These are phyloP conservation scores for Beauveria australis DNA, from an alignment of 2,329 filamentous ascomycete genomes.

Conservation along the genomic window DNA sequence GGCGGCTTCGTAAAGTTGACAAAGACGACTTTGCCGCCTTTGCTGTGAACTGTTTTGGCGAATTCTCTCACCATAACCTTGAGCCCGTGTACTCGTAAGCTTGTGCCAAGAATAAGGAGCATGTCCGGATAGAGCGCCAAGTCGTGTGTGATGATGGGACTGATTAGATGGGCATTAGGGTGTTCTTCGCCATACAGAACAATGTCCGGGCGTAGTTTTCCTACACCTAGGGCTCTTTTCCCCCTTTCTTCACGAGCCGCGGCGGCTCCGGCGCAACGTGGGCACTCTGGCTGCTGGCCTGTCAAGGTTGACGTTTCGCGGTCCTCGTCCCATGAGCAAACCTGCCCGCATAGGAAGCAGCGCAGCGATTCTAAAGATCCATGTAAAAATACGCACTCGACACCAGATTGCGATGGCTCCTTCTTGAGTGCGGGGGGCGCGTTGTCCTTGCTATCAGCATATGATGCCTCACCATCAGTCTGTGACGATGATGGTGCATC, in stretches of 20 bases:
- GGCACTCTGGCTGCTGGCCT: constrained; percentile 59
- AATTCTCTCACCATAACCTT: constrained; percentile 66
- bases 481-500: constrained; percentile 1
- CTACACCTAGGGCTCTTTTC: constrained; percentile 58
- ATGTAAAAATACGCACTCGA: constrained; percentile 63
- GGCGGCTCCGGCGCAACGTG: constrained; percentile 55
- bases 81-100: constrained; percentile 61
- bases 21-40: constrained; percentile 61
- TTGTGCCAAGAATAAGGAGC: constrained; percentile 63
- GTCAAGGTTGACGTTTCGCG: constrained; percentile 49
- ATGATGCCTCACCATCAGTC: constrained; percentile 15
- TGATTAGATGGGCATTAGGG: constrained; percentile 59
- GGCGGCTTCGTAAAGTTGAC: constrained; percentile 66
- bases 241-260: constrained; percentile 55
- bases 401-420: constrained; percentile 32
- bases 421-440: constrained; percentile 14
- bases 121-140: constrained; percentile 56
- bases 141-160: constrained; percentile 60
- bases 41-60: constrained; percentile 60
- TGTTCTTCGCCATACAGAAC: constrained; percentile 70
- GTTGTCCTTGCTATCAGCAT: constrained; percentile 15
- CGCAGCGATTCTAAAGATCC: constrained; percentile 58
- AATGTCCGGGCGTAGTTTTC: constrained; percentile 62
- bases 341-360: constrained; percentile 53
- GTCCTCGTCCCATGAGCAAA: constrained; percentile 52